Evolutionary conservation across 2,329 filamentous ascomycete genomes (phyloP).

Genomic region (Fonsecaea multimorphosa): DNA sequence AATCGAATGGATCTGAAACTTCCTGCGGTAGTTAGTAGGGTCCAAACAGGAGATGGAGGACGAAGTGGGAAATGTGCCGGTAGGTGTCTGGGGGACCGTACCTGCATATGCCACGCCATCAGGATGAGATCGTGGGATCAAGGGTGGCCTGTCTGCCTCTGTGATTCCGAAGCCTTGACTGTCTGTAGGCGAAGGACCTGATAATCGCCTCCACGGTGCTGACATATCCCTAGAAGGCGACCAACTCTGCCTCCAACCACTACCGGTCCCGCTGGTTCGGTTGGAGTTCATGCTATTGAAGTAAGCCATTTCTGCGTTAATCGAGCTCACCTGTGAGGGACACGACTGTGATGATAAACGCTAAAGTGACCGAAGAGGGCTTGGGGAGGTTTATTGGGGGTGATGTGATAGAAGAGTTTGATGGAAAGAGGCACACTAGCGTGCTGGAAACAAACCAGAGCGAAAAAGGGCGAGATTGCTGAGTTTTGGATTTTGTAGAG

Average conservation of each 20-base stretch:
- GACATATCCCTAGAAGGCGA: not conserved
- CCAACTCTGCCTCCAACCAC: not conserved
- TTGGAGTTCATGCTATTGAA: not conserved
- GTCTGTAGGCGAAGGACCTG: too few relatives aligned
- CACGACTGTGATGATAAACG: not conserved
- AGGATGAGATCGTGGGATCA: not conserved
- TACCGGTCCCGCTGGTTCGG: not conserved
- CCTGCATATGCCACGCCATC: not conserved
- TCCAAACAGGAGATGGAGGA: not conserved
- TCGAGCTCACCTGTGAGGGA: not conserved
- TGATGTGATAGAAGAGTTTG: too few relatives aligned
- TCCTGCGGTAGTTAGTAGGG: not conserved
- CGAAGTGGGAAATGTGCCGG: not conserved
- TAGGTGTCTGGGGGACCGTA: not conserved
- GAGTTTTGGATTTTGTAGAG: too few relatives aligned
- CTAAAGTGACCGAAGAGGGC: not conserved
- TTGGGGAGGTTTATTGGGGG: too few relatives aligned
- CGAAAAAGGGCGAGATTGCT: not conserved
- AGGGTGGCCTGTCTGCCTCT: not conserved
- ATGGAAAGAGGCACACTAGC: not conserved
- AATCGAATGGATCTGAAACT: not conserved
- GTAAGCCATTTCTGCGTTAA: not conserved
- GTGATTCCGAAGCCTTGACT: not conserved
- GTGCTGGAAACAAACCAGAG: not conserved
- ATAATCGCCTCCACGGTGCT: not conserved